Evolutionary conservation across 2,329 filamentous ascomycete genomes (phyloP), one percentile per base, ranked within the genome.

Genomic region (Blastomyces gilchristii): DNA sequence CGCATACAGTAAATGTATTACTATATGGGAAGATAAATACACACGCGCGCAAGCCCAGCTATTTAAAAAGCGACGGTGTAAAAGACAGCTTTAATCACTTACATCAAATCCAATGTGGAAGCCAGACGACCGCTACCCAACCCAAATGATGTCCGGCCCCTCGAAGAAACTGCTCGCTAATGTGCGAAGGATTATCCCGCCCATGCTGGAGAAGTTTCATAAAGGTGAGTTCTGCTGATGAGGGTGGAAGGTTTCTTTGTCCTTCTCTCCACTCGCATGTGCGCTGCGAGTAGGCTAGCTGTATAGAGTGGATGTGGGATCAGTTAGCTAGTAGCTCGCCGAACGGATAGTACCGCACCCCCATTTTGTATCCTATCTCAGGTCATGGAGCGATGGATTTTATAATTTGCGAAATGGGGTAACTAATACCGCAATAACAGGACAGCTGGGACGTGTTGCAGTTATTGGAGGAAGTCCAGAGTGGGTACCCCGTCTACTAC

Each of bases 401-500:
- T 22, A 34, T 57, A 41, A 41, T 12, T 59, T 47, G 53, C 49
- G 64, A 34, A 61, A 37, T 31, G n/a, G 58, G 64, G 43, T 34
- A 60, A 62, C 50, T 47, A 56, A 49, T 62, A 11, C 54, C 59
- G 56, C 63, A 52, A 53, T 34, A 63, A 4, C 69, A 96, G 93
- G 94, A 64, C 93, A 97, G 77, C 82, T 96, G 68, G 94, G 94
- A 5, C 85, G 94, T 62, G 86, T 99, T 61, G 94, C 87, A 61
- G 94, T 99, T 64, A 94, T 99, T 68, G 94, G 94, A 60, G 94
- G 94, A 50, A 96, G 91, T 72, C 87, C 93, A 74, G 93, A 97
- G 79, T 81, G 75, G 52, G 71, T 69, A 39, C 22, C 41, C 56
- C 28, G 7, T n/a, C 31, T 14, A 43, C n/a, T 25, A 22, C 39